Base-by-base conservation (phyloP, 2,329 filamentous ascomycete species). In the Helotiales sp. region DNA sequence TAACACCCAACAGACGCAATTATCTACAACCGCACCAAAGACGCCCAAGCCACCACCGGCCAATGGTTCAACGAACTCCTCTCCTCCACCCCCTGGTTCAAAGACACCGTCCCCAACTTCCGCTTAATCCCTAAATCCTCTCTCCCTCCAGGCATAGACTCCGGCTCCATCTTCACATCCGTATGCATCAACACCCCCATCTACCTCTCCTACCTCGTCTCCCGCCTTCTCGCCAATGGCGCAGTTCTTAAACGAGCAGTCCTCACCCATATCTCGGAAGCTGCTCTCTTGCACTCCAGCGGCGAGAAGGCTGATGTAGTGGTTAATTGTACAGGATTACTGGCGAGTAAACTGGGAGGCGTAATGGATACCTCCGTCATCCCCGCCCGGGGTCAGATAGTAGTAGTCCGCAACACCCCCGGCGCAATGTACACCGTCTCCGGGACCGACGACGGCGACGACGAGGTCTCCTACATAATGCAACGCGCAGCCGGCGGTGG, bases 181-280 rank as follows among this genome's bases (percentile, higher is more conserved):
- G 87, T 96, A 38, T 97, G 93, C 75, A 93, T 97, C 72, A 97
- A 98, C 75, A 90, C 90, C 0, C 85, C 89, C 40, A 75, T 97
- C 57, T 98, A 97, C 74, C 84, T 97, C 2, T 85, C 90, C 3
- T 97, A 90, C 85, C 85, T 98, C 0, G 78, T 90, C 0, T 89
- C 90, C 0, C 87, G 95, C 75, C 96, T 91, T 71, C 79, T 89
- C 27, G 85, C 84, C 66, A 83, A 85, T 56, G 90, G 91, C 27
- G 88, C 90, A 6, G 77, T 84, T 1, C 77, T 93, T 67, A 82
- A 83, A 66, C 83, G 90, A 19, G 84, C 76, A 2, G 72, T 81
- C 1, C 74, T 93, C 47, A 74, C 76, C n/a, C 89, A 97, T 71
- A 82, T 98, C 58, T 74, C 79, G 0, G 88, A 96, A 40, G 91